A percentile compares a stretch with the other conserved stretches of the same genome.
phyloP scores from a whole-genome alignment of 106 monocot species.

The Dioscorea alata region DNA sequence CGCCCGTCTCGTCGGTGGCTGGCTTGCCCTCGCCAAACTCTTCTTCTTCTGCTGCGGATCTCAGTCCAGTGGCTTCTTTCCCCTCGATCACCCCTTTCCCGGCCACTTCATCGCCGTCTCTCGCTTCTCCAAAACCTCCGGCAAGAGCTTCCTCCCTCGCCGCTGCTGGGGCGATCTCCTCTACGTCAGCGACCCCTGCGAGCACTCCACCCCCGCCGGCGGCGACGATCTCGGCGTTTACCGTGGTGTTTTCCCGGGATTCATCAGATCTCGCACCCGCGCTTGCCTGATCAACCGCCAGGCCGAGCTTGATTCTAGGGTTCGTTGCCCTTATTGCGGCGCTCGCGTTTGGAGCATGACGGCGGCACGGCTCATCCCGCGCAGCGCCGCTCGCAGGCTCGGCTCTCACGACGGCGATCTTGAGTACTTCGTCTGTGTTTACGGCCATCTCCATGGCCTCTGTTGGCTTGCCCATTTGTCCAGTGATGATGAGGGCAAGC shows the following conservation, averaged over 20 bases:
- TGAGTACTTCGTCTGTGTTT: conserved; percentile 79
- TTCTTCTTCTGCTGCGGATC: conserved; percentile 52
- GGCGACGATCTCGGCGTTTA: conserved; percentile 59
- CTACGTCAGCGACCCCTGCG: conserved; percentile 75
- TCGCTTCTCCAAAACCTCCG: conserved; percentile 78
- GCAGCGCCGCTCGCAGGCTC: conserved; percentile 45
- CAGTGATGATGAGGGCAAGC: conserved; percentile 11
- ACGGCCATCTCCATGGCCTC: conserved; percentile 68
- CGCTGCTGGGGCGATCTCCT: conserved; percentile 51
- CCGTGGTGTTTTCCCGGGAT: conserved; percentile 66
- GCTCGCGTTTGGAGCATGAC: conserved; percentile 85
- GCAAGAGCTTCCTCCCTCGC: conserved; percentile 51
- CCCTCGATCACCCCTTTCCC: background rate
- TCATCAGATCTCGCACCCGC: conserved; percentile 54
- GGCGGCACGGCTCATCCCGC: conserved; percentile 45
- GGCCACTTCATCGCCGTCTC: conserved; percentile 37
- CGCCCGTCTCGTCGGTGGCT: conserved; percentile 28
- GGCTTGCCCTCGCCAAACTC: conserved; percentile 61
- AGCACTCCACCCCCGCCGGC: conserved; percentile 29
- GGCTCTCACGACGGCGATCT: conserved; percentile 34
- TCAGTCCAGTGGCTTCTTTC: conserved; percentile 2
- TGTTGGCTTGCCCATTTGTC: conserved; percentile 79
- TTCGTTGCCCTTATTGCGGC: conserved; percentile 70
- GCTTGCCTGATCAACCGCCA: conserved; percentile 39
- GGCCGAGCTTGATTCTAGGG: conserved; percentile 38